Conservation (phyloP, 257 asterid genomes). For the Ajuga chamaepitys region DNA sequence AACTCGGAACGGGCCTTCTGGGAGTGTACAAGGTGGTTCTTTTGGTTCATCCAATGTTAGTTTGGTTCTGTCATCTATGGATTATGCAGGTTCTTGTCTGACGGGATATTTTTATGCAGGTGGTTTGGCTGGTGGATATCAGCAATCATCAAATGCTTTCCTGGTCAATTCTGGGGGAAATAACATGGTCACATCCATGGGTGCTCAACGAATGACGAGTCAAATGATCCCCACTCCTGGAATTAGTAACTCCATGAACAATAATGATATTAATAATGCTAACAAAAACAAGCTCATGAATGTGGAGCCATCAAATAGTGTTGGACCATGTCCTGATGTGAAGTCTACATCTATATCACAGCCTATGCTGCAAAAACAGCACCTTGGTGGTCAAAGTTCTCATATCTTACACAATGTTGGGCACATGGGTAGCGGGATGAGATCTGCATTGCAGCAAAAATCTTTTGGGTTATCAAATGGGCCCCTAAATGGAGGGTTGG, state of each 20-base stretch:
- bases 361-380: slow-evolving; percentile 71
- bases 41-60: slow-evolving; percentile 45
- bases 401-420: slow-evolving; percentile 72
- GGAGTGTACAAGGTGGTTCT: slow-evolving; percentile 42
- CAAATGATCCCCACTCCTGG: slow-evolving; percentile 99
- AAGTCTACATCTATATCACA: slow-evolving; percentile 58
- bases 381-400: slow-evolving; percentile 69
- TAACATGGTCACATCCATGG: slow-evolving; percentile 53
- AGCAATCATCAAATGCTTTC: slow-evolving; percentile 53
- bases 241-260: slow-evolving; percentile 36
- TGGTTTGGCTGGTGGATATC: slow-evolving; percentile 57
- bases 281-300: slow-evolving; percentile 44
- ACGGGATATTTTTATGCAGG: slow-evolving; percentile 45
- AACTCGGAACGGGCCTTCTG: slow-evolving; percentile 44
- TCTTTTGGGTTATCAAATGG: slow-evolving; percentile 63
- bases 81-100: slow-evolving; percentile 16
- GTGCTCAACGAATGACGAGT: slow-evolving; percentile 64
- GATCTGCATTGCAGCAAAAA: slow-evolving; percentile 72
- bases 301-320: slow-evolving; percentile 46
- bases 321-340: slow-evolving; percentile 46
- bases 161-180: slow-evolving; percentile 52
- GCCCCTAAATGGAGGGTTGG: slow-evolving; percentile 58
- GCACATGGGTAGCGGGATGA: slow-evolving; percentile 75
- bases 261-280: slow-evolving; percentile 35
- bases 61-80: slow-evolving; percentile 8